Evolutionary conservation across 192 early-diverging fungal genomes (phyloP).

Genomic region (Umbelopsis isabellina): DNA sequence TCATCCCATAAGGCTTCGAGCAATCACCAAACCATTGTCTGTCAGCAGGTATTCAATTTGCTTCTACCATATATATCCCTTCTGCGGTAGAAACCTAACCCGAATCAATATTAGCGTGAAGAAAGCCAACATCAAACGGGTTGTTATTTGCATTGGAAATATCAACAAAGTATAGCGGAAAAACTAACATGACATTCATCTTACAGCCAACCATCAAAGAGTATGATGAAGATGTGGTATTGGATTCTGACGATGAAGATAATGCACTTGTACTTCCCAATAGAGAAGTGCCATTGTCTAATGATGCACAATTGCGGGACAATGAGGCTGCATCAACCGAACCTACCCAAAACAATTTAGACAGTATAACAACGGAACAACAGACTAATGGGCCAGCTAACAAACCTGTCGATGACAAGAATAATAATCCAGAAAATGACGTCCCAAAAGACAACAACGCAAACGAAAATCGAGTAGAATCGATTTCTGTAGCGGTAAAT

Average conservation of each 20-base stretch:
- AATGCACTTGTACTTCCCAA: neutral
- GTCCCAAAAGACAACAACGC: neutral
- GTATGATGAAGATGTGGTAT: conserved; percentile 71
- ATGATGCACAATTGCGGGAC: neutral
- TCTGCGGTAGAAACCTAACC: too few species aligned
- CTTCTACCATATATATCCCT: neutral
- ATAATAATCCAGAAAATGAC: neutral
- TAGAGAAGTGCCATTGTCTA: neutral
- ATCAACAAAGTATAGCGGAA: neutral
- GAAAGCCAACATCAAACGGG: conserved; percentile 6
- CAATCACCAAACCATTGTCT: conserved; percentile 37
- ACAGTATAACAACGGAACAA: neutral
- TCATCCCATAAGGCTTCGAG: conserved; percentile 50
- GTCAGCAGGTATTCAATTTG: conserved; percentile 1
- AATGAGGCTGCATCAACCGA: neutral
- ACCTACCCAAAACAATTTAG: neutral
- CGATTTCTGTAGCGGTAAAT: conserved; percentile 27
- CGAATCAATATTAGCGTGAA: neutral
- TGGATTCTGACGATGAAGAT: conserved; percentile 55
- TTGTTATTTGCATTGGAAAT: neutral
- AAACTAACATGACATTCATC: conserved; percentile 1
- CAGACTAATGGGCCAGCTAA: conserved; percentile 26
- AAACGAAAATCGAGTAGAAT: conserved; percentile 15
- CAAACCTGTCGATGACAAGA: neutral
- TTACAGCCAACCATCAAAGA: conserved; percentile 69